Conservation (phyloP, 2,329 filamentous ascomycete genomes). For the Aspergillus ochraceoroseus region DNA sequence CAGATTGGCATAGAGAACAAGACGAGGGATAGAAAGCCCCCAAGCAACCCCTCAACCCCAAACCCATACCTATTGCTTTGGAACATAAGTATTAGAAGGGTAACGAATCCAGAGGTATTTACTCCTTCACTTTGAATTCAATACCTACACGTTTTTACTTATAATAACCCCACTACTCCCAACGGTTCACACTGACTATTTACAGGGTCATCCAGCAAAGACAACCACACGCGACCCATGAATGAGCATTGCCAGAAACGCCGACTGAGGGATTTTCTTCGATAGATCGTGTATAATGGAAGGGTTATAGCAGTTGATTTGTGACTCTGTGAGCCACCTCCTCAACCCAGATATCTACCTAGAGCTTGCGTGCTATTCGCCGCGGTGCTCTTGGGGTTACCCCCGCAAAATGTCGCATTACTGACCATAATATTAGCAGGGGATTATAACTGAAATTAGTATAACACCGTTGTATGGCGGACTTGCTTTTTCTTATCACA, state of each 20-base stretch:
- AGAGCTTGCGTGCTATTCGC: not conserved
- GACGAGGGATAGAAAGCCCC: too few species aligned
- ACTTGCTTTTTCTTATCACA: conserved; percentile 1
- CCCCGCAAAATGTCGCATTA: not conserved
- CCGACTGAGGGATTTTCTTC: conserved; percentile 1
- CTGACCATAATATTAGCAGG: conserved; percentile 9
- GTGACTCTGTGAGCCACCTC: conserved; percentile 13
- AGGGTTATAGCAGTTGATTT: conserved; percentile 5
- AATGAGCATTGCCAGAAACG: not conserved
- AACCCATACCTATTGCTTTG: too few species aligned
- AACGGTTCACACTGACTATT: conserved; percentile 1
- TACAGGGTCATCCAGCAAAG: not conserved
- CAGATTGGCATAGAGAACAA: too few species aligned
- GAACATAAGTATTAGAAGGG: too few species aligned
- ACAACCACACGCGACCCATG: not conserved
- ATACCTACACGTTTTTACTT: not conserved
- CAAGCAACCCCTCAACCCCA: too few species aligned
- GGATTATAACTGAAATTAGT: conserved; percentile 6
- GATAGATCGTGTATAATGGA: not conserved
- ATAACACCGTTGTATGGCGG: conserved; percentile 9
- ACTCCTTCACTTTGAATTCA: not conserved
- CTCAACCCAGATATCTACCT: conserved; percentile 1
- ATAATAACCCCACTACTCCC: not conserved
- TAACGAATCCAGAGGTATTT: too few species aligned
- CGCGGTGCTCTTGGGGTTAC: not conserved